Base-by-base conservation (phyloP, 768 basidiomycete genomes). In the Rhizopogon rudus region DNA sequence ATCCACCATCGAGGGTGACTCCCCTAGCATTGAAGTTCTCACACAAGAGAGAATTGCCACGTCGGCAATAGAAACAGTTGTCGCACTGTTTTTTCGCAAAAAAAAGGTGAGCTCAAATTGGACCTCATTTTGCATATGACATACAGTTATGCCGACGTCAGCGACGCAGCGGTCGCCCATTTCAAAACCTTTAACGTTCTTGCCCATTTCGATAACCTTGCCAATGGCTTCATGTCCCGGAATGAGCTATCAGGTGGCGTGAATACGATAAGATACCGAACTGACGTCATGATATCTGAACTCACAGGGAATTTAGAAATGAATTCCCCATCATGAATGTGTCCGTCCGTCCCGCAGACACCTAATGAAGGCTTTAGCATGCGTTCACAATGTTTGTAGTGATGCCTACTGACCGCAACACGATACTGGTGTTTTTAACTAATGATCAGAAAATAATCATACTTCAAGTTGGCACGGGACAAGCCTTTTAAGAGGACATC, bases 91-190 rank as follows among this genome's bases (percentile, higher is more conserved):
- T 22, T 48, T 52, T 41, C 1, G 35, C 35, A 12, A 37, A 57
- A 37, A 57, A 39, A 44, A 13, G 33, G 44, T 60, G 22, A 55
- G 52, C 13, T 14, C n/a, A 37, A 37, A 37, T 37, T 37, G 12
- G 3, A 37, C 1, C 57, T 13, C 33, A 41, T 39, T 22, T 53
- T 39, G 8, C 14, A 6, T 16, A 28, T 57, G 31, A 67, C 84
- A 66, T 56, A 87, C 88, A 48, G 85, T 83, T 52, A 81, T 75
- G 57, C 85, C 81, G 40, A 88, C 87, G 69, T 96, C 93, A 25
- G 88, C 89, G 40, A 91, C 93, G 63, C 86, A 85, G 51, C 91
- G 84, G 64, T 94, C 93, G 29, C 93, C 93, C 13, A 82, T 67
- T 2, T 76, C 71, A 63, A 95, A 92, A 5, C 80, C 88, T 58